A percentile compares a stretch with the other conserved stretches of the same genome.
phyloP scores from a whole-genome alignment of 306 rosid species.

The Fragaria ananassa region DNA sequence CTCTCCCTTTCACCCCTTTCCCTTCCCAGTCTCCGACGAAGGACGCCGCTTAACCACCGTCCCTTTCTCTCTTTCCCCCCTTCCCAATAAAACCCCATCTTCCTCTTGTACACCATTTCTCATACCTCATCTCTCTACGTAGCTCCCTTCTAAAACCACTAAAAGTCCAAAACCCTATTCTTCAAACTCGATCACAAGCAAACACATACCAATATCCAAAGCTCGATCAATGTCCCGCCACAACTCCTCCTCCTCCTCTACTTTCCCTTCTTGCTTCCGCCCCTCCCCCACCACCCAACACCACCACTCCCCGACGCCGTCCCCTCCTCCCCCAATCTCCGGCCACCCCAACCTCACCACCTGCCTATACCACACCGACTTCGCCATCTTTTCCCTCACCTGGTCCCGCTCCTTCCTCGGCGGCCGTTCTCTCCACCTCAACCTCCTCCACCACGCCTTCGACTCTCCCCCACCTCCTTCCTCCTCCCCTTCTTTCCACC shows the following conservation, averaged over 20 bases:
- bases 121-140: background rate
- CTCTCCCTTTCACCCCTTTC: background rate
- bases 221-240: conserved; percentile 36
- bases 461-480: conserved; percentile 50
- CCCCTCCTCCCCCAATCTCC: conserved; percentile 42
- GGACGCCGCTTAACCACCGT: background rate
- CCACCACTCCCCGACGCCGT: conserved; percentile 18
- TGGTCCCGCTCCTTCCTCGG: conserved; percentile 89
- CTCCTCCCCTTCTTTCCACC: conserved; percentile 39
- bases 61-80: background rate
- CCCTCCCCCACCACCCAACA: conserved; percentile 26
- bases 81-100: background rate
- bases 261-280: conserved; percentile 63
- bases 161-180: background rate
- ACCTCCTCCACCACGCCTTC: conserved; percentile 47
- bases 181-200: too few relatives aligned
- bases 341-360: conserved; percentile 67
- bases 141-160: background rate
- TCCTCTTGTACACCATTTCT: background rate
- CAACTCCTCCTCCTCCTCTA: conserved; percentile 36
- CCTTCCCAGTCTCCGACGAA: background rate
- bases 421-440: conserved; percentile 74
- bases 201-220: background rate
- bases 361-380: conserved; percentile 68
- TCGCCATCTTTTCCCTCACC: conserved; percentile 63